Evolutionary conservation across 352 stramenopile species (phyloP).

Genomic region (Peronosclerospora sorghi): DNA sequence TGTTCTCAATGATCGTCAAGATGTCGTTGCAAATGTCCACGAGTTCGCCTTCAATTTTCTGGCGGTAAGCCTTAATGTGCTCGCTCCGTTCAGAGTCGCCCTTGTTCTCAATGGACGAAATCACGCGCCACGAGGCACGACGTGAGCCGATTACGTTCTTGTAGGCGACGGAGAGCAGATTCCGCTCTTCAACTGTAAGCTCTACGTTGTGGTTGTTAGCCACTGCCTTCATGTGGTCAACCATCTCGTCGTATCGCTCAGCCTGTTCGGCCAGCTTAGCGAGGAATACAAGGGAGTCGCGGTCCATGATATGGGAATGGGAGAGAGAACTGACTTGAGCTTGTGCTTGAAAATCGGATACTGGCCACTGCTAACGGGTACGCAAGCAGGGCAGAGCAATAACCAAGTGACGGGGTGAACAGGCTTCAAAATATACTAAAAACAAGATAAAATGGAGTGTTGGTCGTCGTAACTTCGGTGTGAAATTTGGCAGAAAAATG

Average conservation of each 20-base stretch:
- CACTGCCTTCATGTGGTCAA: constrained; percentile 98
- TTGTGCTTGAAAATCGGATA: constrained; percentile 52
- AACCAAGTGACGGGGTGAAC: constrained; percentile 13
- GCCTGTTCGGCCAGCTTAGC: constrained; percentile 76
- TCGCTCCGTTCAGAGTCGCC: constrained; percentile 86
- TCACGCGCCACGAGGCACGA: constrained; percentile 97
- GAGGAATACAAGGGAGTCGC: constrained; percentile 71
- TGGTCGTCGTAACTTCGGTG: constrained; percentile 10
- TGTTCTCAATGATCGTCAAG: constrained; percentile 95
- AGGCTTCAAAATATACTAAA: neutral
- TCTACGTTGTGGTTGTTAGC: constrained; percentile 92
- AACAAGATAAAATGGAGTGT: constrained; percentile 2
- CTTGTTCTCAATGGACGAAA: constrained; percentile 98
- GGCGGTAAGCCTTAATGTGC: constrained; percentile 90
- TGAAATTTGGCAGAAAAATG: too few species aligned
- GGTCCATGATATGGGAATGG: constrained; percentile 38
- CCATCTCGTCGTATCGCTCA: constrained; percentile 88
- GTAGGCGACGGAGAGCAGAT: constrained; percentile 91
- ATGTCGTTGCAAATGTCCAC: constrained; percentile 97
- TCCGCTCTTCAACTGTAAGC: constrained; percentile 98
- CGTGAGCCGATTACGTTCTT: constrained; percentile 98
- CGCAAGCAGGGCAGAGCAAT: neutral
- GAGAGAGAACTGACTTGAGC: constrained; percentile 10
- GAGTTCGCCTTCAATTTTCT: constrained; percentile 93
- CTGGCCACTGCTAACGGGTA: too few species aligned